Evolutionary conservation across 208 protist genomes (phyloP).

Genomic region (Leishmania major): DNA sequence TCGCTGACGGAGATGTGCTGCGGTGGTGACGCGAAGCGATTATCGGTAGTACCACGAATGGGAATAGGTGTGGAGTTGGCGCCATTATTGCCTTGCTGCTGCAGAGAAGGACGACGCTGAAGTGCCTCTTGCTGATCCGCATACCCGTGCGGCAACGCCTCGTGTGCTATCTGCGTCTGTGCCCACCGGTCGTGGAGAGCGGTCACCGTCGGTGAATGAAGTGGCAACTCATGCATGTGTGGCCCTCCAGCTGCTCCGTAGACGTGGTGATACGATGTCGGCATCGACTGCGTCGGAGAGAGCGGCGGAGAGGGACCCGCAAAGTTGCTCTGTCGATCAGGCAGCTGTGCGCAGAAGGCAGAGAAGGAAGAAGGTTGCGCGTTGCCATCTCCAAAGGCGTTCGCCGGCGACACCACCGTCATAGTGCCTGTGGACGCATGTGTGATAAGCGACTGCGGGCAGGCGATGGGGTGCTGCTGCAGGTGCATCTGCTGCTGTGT

Average conservation of each 20-base stretch:
- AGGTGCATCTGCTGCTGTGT: not conserved
- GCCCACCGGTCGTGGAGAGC: conserved; percentile 3
- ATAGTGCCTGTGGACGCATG: conserved; percentile 18
- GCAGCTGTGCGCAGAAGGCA: not conserved
- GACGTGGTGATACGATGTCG: not conserved
- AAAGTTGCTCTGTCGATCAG: not conserved
- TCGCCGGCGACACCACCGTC: not conserved
- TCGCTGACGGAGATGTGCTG: not conserved
- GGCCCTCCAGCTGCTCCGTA: not conserved
- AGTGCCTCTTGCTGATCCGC: not conserved
- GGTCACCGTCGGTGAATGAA: conserved; percentile 4
- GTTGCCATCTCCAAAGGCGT: not conserved
- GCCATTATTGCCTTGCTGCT: not conserved
- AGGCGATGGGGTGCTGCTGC: not conserved
- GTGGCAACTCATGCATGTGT: conserved; percentile 15
- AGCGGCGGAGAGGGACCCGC: conserved; percentile 10
- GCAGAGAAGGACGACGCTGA: not conserved
- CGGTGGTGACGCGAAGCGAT: not conserved
- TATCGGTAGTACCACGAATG: not conserved
- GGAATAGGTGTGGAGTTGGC: too few relatives aligned
- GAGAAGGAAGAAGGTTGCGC: not conserved
- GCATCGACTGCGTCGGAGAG: conserved; percentile 1
- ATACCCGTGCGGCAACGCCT: not conserved
- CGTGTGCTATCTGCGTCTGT: not conserved
- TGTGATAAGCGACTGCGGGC: not conserved